phyloP scores from a whole-genome alignment of 495 filamentous ascomycete genomes.

The Bombardia bombarda region DNA sequence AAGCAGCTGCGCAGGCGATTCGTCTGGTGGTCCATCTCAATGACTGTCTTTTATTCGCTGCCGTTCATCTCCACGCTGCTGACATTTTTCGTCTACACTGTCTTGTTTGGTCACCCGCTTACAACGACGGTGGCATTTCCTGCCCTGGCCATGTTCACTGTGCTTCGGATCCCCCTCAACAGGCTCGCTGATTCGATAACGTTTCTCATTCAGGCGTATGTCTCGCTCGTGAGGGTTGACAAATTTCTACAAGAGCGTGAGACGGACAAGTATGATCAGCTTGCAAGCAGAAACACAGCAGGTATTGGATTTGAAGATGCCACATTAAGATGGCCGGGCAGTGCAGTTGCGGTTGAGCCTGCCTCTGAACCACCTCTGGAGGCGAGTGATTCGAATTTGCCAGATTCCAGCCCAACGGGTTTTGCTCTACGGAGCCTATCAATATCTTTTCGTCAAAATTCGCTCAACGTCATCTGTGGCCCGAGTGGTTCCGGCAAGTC shows the following conservation, averaged over 20 bases:
- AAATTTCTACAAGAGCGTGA: neutral
- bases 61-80: slow-evolving; percentile 1
- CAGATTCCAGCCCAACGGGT: neutral
- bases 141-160: neutral
- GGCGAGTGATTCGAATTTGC: neutral
- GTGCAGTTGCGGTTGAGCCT: neutral
- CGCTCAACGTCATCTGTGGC: slow-evolving; percentile 5
- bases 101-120: neutral
- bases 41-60: slow-evolving; percentile 3
- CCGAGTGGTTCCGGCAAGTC: slow-evolving; percentile 11
- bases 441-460: neutral
- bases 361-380: neutral
- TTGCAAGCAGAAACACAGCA: neutral
- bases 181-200: neutral
- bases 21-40: slow-evolving; percentile 1
- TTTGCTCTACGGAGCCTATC: neutral
- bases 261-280: neutral
- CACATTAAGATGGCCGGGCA: neutral
- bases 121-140: neutral
- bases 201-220: neutral
- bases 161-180: neutral
- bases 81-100: slow-evolving; percentile 1
- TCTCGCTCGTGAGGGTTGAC: neutral
- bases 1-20: neutral
- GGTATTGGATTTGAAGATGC: neutral